Percentiles rank a stretch among this genome's conserved stretches.
Conservation (phyloP, 176 grass and related monocot genomes). For the Tillandsia leiboldiana region DNA sequence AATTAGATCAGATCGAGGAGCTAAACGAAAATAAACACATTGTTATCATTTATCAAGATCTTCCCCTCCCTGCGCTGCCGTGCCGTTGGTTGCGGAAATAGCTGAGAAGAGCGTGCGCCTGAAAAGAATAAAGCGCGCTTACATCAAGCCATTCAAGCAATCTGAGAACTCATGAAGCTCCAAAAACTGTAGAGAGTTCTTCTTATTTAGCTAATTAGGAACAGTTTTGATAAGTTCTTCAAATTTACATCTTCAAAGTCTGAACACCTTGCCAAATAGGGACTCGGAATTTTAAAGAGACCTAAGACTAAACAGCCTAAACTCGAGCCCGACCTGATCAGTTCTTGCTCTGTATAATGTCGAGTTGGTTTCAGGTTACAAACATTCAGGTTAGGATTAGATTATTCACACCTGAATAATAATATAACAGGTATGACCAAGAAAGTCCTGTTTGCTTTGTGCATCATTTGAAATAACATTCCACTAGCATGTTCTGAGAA, state of each 20-base stretch:
- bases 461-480: too few relatives aligned
- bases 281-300: too few relatives aligned
- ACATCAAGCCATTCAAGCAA: neutral
- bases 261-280: neutral
- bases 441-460: too few relatives aligned
- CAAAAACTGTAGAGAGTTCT: neutral
- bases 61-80: constrained; percentile 11
- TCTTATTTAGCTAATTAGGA: neutral
- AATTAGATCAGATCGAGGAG: constrained; percentile 10
- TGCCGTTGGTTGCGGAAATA: constrained; percentile 78
- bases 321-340: too few relatives aligned
- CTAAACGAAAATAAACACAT: neutral
- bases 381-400: too few relatives aligned
- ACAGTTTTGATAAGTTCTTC: neutral
- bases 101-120: constrained; percentile 82
- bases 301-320: too few relatives aligned
- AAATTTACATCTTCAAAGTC: neutral
- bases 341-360: too few relatives aligned
- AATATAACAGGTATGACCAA: too few relatives aligned
- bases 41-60: neutral
- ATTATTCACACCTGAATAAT: too few relatives aligned
- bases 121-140: constrained; percentile 6
- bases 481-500: too few relatives aligned
- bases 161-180: neutral
- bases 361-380: too few relatives aligned